These are phyloP conservation scores for Iberis pinnata DNA, from an alignment of 345 rosid genomes.

Conservation along the genomic window DNA sequence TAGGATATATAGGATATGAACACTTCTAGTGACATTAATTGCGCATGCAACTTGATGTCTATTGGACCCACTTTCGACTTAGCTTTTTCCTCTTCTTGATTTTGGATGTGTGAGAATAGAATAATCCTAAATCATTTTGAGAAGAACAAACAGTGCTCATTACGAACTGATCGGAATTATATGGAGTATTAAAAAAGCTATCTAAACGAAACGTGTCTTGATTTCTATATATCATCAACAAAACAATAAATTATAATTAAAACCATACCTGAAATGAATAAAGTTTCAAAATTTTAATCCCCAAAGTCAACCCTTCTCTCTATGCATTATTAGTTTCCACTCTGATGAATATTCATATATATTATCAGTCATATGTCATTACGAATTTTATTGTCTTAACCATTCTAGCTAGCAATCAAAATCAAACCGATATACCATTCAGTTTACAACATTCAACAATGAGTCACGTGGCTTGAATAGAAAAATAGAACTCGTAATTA, in stretches of 20 bases:
- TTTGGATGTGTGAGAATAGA: conserved; percentile 4
- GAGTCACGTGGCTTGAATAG: conserved; percentile 14
- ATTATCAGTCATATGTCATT: too few relatives aligned
- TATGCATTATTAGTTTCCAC: background rate
- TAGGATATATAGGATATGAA: conserved; percentile 24
- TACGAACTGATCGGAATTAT: too few relatives aligned
- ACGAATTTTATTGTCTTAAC: too few relatives aligned
- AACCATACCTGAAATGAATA: background rate
- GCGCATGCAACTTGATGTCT: conserved; percentile 26
- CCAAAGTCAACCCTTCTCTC: conserved; percentile 3
- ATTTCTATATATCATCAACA: background rate
- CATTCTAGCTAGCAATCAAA: too few relatives aligned
- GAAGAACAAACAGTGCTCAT: background rate
- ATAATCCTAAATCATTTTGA: background rate
- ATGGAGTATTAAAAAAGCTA: too few relatives aligned
- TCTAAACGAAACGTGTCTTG: too few relatives aligned
- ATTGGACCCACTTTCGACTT: conserved; percentile 24
- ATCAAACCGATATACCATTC: too few relatives aligned
- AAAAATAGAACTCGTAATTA: conserved; percentile 13
- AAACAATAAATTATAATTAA: background rate
- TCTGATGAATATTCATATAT: background rate
- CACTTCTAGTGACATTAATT: conserved; percentile 17
- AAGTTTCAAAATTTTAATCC: background rate
- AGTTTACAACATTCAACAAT: too few relatives aligned
- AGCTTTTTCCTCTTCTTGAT: background rate